phyloP scores from a whole-genome alignment of 208 protist species.

The Leishmania tarentolae region DNA sequence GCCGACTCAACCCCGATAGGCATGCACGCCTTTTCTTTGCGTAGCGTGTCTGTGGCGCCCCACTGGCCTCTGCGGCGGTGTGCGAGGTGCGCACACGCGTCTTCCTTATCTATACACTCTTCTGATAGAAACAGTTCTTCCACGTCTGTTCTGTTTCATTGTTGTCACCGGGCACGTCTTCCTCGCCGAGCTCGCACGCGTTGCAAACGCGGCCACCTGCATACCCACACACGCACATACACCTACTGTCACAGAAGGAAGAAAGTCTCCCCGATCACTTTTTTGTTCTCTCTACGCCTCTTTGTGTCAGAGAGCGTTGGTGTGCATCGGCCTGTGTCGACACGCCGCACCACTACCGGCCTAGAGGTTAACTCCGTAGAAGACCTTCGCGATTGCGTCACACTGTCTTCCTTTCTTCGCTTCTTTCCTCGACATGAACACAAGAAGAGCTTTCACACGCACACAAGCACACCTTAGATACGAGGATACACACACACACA shows the following conservation, averaged over 20 bases:
- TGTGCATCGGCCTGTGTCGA: neutral
- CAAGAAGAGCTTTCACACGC: neutral
- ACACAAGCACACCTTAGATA: neutral
- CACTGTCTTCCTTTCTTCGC: constrained; percentile 2
- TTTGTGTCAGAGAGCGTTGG: neutral
- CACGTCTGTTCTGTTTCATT: neutral
- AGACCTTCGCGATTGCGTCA: neutral
- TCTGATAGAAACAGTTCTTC: too few species aligned
- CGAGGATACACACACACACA: neutral
- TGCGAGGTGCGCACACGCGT: neutral
- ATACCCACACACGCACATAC: neutral
- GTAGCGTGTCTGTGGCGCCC: neutral
- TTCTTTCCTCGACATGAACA: neutral
- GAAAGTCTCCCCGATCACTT: neutral
- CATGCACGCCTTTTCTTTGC: neutral
- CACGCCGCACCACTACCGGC: neutral
- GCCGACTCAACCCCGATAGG: neutral
- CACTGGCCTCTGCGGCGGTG: neutral
- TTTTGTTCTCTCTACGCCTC: neutral
- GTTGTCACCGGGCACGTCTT: neutral
- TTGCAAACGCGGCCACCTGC: neutral
- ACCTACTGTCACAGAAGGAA: neutral
- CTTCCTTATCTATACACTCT: neutral
- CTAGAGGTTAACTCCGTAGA: neutral
- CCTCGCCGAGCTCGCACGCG: neutral